Evolutionary conservation across 75 land plant genomes (phyloP).

Genomic region (Sequoiadendron giganteum): DNA sequence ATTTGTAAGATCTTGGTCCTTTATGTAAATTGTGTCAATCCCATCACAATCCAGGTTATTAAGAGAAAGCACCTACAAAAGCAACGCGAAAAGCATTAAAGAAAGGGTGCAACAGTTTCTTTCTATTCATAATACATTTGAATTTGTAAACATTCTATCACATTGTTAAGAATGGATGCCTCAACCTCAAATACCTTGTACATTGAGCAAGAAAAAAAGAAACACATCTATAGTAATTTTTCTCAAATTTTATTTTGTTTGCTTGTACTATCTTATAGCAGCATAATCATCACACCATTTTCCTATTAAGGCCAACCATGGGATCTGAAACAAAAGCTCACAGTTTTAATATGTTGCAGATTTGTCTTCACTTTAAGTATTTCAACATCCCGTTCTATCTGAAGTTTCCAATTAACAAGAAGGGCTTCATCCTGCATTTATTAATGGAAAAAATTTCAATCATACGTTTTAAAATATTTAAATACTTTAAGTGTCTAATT

Average conservation of each 20-base stretch:
- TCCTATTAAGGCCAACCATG: not conserved
- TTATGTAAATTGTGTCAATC: conserved; percentile 55
- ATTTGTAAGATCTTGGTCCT: conserved; percentile 67
- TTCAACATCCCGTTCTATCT: conserved; percentile 25
- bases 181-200: too few relatives aligned
- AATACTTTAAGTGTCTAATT: not conserved
- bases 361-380: conserved; percentile 19
- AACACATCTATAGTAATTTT: too few relatives aligned
- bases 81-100: not conserved
- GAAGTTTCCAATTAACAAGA: conserved; percentile 16
- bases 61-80: conserved; percentile 50
- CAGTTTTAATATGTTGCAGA: conserved; percentile 1
- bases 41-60: conserved; percentile 60
- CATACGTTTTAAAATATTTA: not conserved
- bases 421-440: conserved; percentile 15
- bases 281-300: too few relatives aligned
- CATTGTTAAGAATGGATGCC: too few relatives aligned
- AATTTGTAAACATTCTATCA: too few relatives aligned
- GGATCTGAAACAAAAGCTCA: not conserved
- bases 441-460: not conserved
- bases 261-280: too few relatives aligned
- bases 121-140: not conserved
- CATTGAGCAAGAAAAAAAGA: too few relatives aligned
- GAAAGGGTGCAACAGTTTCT: not conserved
- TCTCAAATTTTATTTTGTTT: too few relatives aligned